A percentile compares a stretch with the other conserved stretches of the same genome.
Conservation (phyloP, 371 early-diverging fungal species). For the Umbelopsis sp. region DNA sequence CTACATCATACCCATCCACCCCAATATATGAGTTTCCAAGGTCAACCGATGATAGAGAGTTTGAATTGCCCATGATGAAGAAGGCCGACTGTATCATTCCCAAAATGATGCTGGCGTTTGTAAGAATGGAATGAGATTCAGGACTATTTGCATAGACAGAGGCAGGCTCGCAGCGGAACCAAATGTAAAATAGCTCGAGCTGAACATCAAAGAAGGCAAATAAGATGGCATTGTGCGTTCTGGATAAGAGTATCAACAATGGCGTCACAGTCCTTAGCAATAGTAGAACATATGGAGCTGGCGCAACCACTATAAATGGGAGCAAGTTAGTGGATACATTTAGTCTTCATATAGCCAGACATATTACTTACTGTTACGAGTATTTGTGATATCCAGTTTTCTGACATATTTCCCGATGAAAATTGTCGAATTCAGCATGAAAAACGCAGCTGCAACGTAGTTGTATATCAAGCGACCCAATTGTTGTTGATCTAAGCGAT, state of each 20-base stretch:
- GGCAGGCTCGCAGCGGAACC: constrained; percentile 28
- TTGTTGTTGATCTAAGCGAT: constrained; percentile 32
- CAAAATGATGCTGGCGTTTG: neutral
- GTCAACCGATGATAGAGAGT: constrained; percentile 80
- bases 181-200: constrained; percentile 39
- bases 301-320: neutral
- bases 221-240: constrained; percentile 63
- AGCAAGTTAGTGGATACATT: neutral
- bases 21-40: constrained; percentile 81
- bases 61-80: constrained; percentile 75
- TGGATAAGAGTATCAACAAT: constrained; percentile 61
- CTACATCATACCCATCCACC: constrained; percentile 64
- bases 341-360: neutral
- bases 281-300: constrained; percentile 27
- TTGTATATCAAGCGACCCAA: constrained; percentile 48
- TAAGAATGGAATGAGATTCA: neutral
- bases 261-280: constrained; percentile 45
- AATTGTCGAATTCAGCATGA: constrained; percentile 33
- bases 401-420: constrained; percentile 43
- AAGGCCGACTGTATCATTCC: constrained; percentile 59
- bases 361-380: constrained; percentile 19
- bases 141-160: neutral
- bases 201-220: constrained; percentile 63
- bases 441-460: constrained; percentile 35
- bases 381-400: constrained; percentile 27